Base-by-base conservation (phyloP, 768 basidiomycete genomes). In the Suillus subalutaceus region DNA sequence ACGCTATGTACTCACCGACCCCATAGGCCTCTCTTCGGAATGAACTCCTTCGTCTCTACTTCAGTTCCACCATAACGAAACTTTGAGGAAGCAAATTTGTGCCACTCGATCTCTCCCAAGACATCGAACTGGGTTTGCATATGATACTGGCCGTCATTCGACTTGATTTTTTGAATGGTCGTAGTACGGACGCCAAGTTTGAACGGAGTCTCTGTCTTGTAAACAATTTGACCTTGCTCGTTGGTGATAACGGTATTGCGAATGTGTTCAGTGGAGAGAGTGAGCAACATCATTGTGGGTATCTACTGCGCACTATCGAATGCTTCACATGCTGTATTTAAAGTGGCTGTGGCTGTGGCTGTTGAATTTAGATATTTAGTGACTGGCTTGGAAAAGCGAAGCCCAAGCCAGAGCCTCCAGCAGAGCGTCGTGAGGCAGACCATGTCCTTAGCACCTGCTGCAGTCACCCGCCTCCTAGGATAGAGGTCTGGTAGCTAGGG, bases 61-160 rank as follows among this genome's bases (percentile, higher is more conserved):
- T 73, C 74, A 15, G 66, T 58, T 40, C 73, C 78, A 4, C 72
- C 66, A 40, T 77, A 75, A 5, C 70, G 72, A 40, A 83, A 68
- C 40, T 67, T 73, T 7, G 78, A 74, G 0, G 79, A 73, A 20
- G 71, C 69, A 10, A 80, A 40, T 2, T 69, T 1, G 26, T 70
- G 75, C 75, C 79, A 80, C 12, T 80, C 73, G 0, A 82, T 79
- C 62, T 74, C 66, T 12, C 74, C 82, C 4, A 82, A 68, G 3
- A 60, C 63, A 0, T 71, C 74, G 61, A 79, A 78, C 1, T 73
- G 72, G 65, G 77, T 77, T 12, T 35, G 70, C 72, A 75, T 72
- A 50, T 75, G 73, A 62, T 41, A 44, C 0, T 63, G 70, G 35
- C 72, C 70, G 1, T 69, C 61, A 62, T 71, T 77, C 3, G 74